Conservation (phyloP, 345 rosid species). For the Combretum micranthum region DNA sequence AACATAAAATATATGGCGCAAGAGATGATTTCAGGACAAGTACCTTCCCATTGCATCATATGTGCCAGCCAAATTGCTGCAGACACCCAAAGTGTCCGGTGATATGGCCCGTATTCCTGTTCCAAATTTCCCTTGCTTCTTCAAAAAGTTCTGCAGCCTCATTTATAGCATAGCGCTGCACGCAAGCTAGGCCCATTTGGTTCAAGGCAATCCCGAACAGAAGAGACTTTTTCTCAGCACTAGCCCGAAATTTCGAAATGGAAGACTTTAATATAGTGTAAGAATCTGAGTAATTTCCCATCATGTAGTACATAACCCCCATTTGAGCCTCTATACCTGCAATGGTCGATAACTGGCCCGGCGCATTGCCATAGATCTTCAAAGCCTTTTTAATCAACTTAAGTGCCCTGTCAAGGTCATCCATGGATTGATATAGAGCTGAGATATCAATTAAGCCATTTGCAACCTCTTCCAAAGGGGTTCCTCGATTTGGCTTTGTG, state of each 20-base stretch:
- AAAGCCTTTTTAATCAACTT: constrained; percentile 64
- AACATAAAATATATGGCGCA: too few relatives aligned
- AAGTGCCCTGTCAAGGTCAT: constrained; percentile 51
- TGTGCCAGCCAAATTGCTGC: constrained; percentile 88
- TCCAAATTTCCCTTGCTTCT: constrained; percentile 76
- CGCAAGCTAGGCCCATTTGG: constrained; percentile 87
- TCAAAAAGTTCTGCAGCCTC: constrained; percentile 86
- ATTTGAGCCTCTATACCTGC: constrained; percentile 95
- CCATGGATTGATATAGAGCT: constrained; percentile 76
- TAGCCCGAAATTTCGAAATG: constrained; percentile 60
- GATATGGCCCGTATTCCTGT: constrained; percentile 80
- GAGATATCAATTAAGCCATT: constrained; percentile 73
- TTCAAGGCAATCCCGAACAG: constrained; percentile 76
- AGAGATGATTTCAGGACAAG: not conserved
- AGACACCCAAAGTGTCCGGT: constrained; percentile 82
- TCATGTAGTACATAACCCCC: constrained; percentile 83
- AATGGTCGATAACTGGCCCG: constrained; percentile 60
- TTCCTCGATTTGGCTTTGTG: constrained; percentile 45
- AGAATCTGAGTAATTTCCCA: constrained; percentile 63
- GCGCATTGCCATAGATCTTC: constrained; percentile 43
- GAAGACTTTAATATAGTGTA: constrained; percentile 61
- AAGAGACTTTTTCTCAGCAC: constrained; percentile 71
- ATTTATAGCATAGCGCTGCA: constrained; percentile 53
- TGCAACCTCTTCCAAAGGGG: constrained; percentile 69
- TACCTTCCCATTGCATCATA: constrained; percentile 99